A percentile compares a stretch with the other conserved stretches of the same genome.
phyloP scores from a whole-genome alignment of 805 yeast genomes.

The Candida caryicola region DNA sequence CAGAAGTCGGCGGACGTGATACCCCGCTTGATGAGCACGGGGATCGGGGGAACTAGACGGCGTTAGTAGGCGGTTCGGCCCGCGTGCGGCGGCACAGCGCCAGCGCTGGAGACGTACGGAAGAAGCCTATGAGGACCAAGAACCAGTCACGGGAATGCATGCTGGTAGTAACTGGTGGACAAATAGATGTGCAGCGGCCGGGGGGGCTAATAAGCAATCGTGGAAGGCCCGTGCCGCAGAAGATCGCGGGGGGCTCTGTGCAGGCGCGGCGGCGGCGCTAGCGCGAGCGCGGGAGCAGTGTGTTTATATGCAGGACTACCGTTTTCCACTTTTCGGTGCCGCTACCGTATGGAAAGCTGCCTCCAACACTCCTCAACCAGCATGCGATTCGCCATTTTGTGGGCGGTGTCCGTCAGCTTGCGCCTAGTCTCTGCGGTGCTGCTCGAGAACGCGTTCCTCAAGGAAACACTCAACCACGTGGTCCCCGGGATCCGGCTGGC shows the following conservation, averaged over 20 bases:
- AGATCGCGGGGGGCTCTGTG: no score
- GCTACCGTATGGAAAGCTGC: no score
- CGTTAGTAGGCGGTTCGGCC: conserved; percentile 7
- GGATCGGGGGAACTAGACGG: conserved; percentile 62
- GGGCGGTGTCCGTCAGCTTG: neutral
- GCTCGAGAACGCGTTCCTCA: conserved; percentile 51
- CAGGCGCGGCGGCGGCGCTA: no score
- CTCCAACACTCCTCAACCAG: conserved; percentile 1
- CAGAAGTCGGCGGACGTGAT: conserved; percentile 64
- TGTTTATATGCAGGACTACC: no score
- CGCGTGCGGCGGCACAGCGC: neutral
- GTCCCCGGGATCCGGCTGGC: conserved; percentile 7
- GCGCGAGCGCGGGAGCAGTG: no score
- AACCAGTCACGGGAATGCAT: conserved; percentile 57
- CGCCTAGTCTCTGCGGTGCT: conserved; percentile 19
- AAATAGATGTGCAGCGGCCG: no score
- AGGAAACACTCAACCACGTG: conserved; percentile 51
- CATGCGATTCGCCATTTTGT: conserved; percentile 3
- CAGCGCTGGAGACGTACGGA: no score
- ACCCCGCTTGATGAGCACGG: conserved; percentile 74
- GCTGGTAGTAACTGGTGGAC: no score
- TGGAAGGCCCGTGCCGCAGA: no score
- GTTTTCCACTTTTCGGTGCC: no score
- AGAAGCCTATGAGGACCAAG: conserved; percentile 63
- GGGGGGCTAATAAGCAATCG: no score